Evolutionary conservation across 148 eudicot genomes (phyloP).

Genomic region (Vaccinium vitisidaea): DNA sequence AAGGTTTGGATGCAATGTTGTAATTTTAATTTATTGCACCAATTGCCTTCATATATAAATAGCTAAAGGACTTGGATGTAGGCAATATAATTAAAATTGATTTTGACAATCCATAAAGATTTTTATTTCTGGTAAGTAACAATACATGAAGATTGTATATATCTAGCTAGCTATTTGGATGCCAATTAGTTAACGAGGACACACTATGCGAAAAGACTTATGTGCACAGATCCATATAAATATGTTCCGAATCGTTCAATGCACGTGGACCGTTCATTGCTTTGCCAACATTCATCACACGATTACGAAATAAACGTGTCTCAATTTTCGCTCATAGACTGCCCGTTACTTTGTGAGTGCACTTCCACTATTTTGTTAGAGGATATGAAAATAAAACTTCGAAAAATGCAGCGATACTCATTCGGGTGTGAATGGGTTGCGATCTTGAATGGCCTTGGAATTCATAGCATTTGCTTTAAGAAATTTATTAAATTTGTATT

Average conservation of each 20-base stretch:
- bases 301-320: not conserved
- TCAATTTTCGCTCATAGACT: not conserved
- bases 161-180: not conserved
- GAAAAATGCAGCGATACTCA: no score
- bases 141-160: not conserved
- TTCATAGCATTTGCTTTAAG: no score
- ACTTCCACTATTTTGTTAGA: not conserved
- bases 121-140: no score
- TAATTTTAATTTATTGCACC: not conserved
- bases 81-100: not conserved
- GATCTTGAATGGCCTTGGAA: no score
- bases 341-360: not conserved
- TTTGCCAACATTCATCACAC: not conserved
- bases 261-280: no score
- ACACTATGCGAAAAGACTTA: not conserved
- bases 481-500: not conserved
- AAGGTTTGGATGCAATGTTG: not conserved
- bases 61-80: not conserved
- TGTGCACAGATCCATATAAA: not conserved
- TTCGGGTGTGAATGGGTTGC: no score
- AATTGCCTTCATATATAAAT: not conserved
- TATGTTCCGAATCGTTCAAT: not conserved
- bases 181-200: not conserved
- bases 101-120: not conserved
- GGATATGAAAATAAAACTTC: not conserved